Base-by-base conservation (phyloP, 306 rosid genomes). In the Senna siamea region DNA sequence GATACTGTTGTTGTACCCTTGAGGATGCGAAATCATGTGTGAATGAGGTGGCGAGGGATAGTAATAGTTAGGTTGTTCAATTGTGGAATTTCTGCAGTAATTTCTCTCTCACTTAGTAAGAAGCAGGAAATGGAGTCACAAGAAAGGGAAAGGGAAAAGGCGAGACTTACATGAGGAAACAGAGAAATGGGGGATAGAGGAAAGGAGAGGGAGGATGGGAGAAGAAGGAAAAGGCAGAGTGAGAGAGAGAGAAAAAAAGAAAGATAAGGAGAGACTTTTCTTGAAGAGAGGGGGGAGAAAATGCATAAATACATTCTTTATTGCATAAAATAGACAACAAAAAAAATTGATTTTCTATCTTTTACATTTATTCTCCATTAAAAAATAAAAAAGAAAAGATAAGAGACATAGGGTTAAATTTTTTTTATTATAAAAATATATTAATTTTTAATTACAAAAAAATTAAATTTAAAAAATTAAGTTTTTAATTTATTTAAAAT, bases 61-160 rank as follows among this genome's bases (percentile, higher is more conserved):
- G 61, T n/a, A 8, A 9, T 28, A 13, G 5, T 7, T 35, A 44
- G 46, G 19, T 46, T 1, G 47, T 34, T 71, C 47, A 41, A 46
- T 6, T 6, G 4, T 17, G 12, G 28, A 17, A 58, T 37, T 60
- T 18, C 17, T 10, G 59, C 19, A n/a, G 18, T 60, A 23, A 62
- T 37, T 30, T 5, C 6, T 14, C 2, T 65, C 18, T 12, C 5
- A 4, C 4, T 7, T 69, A 13, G n/a, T 52, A 9, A 7, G 53
- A 69, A 35, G 46, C 2, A 20, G 54, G 62, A 22, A 66, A 73
- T 26, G 53, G 73, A 54, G 81, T 89, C 85, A 84, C 88, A 70
- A 5, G 51, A 63, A 18, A 51, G 69, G 32, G 18, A 19, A 40
- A 11, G 30, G 26, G 68, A 65, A 67, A 50, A 47, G 66, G 80